phyloP scores from a whole-genome alignment of 2,329 filamentous ascomycete species.

The Xylogone sp. region DNA sequence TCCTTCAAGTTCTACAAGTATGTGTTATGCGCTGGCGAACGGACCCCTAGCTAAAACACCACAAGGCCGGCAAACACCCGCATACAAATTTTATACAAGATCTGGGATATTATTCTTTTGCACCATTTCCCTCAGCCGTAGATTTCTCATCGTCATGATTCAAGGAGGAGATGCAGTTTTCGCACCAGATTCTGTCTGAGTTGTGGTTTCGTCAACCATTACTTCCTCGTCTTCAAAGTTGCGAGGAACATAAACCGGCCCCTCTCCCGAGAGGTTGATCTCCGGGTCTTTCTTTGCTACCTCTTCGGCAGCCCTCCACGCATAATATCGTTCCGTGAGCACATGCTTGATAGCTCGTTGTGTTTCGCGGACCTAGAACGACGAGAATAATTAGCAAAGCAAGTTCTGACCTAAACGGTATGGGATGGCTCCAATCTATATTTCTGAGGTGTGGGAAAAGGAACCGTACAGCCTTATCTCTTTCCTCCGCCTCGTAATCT shows the following conservation, averaged over 20 bases:
- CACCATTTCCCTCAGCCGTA: neutral
- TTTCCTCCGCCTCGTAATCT: conserved; percentile 57
- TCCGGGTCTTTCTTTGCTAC: conserved; percentile 65
- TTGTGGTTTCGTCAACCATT: neutral
- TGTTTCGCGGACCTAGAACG: conserved; percentile 64
- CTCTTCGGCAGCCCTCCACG: conserved; percentile 73
- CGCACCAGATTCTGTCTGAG: neutral
- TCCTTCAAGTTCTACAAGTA: neutral
- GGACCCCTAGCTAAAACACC: neutral
- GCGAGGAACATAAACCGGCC: conserved; percentile 21
- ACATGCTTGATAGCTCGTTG: conserved; percentile 80
- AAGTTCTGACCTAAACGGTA: conserved; percentile 4
- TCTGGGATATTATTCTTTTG: neutral
- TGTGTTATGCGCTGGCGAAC: neutral
- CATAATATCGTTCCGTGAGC: conserved; percentile 83
- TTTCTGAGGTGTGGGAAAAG: neutral
- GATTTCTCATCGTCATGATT: neutral
- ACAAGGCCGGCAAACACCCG: neutral
- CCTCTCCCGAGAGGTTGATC: conserved; percentile 43
- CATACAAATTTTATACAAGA: neutral
- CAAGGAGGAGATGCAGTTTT: neutral
- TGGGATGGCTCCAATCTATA: neutral
- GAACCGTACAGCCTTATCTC: conserved; percentile 62
- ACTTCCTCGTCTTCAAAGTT: conserved; percentile 9
- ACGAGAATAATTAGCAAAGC: conserved; percentile 12